A percentile compares a stretch with the other conserved stretches of the same genome.
These are phyloP conservation scores for Oryza officinalis DNA, from an alignment of 176 grass and related monocot species.

Conservation along the genomic window DNA sequence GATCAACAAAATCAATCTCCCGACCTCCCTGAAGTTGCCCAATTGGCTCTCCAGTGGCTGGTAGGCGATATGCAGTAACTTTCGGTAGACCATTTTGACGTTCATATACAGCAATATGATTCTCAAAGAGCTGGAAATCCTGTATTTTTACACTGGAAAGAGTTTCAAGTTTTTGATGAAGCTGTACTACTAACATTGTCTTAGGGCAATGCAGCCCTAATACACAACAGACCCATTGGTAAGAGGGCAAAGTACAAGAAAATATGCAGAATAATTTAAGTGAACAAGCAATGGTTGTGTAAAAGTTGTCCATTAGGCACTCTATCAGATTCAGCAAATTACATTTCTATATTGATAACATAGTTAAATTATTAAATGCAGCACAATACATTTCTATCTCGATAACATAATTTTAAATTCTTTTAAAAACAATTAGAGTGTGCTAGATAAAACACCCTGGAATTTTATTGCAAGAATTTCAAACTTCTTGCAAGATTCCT, in stretches of 20 bases:
- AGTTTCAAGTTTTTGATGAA: conserved; percentile 28
- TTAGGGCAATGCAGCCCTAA: conserved; percentile 5
- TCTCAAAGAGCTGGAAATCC: conserved; percentile 68
- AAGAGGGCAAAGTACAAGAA: conserved; percentile 7
- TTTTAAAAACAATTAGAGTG: neutral
- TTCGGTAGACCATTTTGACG: conserved; percentile 83
- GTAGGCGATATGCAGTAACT: conserved; percentile 67
- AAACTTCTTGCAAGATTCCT: neutral
- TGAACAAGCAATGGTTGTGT: neutral
- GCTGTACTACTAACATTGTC: neutral
- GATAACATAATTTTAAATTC: too few species aligned
- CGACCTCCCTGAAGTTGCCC: conserved; percentile 60
- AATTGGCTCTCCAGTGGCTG: conserved; percentile 63
- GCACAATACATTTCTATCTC: too few species aligned
- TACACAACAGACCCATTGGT: neutral
- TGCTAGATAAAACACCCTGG: neutral
- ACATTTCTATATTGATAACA: conserved; percentile 8
- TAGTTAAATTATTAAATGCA: neutral
- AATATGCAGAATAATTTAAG: conserved; percentile 5
- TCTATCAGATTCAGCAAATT: neutral
- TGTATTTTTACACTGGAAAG: conserved; percentile 85
- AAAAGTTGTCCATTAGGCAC: neutral
- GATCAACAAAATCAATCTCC: conserved; percentile 72
- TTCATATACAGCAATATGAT: conserved; percentile 81
- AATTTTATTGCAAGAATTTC: conserved; percentile 5